Conservation (phyloP, 129 eudicot species). For the Artemisia annua region DNA sequence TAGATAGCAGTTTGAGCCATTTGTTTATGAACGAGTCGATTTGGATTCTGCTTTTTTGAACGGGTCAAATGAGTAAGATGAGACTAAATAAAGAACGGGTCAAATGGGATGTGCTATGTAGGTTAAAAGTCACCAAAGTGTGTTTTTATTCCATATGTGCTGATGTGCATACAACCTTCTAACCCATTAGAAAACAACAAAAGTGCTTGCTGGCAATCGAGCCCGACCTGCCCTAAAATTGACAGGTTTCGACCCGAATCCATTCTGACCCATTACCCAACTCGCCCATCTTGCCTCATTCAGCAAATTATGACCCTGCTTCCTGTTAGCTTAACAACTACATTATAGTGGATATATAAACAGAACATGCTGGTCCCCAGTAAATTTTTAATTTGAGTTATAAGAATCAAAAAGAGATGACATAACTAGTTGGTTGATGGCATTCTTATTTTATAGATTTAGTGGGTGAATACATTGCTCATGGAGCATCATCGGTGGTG, state of each 20-base stretch:
- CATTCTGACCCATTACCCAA: background rate
- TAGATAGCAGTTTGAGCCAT: background rate
- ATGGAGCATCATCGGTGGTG: constrained; percentile 83
- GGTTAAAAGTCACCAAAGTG: no score
- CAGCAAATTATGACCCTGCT: background rate
- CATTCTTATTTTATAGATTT: constrained; percentile 29
- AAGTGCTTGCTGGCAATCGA: no score
- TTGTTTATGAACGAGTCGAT: background rate
- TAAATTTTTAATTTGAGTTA: background rate
- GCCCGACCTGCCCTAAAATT: no score
- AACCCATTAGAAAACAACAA: no score
- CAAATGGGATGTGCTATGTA: no score
- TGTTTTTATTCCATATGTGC: no score
- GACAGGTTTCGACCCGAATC: background rate
- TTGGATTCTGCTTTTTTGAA: background rate
- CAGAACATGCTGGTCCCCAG: background rate
- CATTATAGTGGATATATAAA: background rate
- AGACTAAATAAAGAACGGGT: background rate
- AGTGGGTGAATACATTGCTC: constrained; percentile 53
- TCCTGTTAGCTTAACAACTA: background rate
- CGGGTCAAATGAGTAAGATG: background rate
- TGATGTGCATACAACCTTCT: no score
- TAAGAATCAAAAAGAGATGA: background rate
- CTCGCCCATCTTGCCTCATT: background rate
- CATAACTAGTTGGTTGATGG: constrained; percentile 25